Evolutionary conservation across 768 basidiomycete species (phyloP).

Genomic region (Harrya chromipes): DNA sequence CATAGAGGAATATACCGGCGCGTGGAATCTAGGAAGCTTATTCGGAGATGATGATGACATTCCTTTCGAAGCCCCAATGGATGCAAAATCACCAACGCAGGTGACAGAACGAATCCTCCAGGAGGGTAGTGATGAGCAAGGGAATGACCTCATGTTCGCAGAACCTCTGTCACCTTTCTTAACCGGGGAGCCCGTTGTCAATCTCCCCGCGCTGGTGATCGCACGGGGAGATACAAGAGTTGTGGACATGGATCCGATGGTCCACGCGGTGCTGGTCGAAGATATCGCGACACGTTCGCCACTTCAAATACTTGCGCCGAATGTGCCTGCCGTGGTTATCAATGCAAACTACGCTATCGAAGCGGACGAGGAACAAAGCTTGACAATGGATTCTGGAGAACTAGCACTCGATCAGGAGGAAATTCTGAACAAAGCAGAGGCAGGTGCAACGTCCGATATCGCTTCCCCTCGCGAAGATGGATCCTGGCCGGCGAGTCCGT

Average conservation of each 20-base stretch:
- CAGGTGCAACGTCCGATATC: neutral
- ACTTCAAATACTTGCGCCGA: neutral
- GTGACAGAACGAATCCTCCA: neutral
- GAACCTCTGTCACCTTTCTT: neutral
- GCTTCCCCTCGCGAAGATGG: neutral
- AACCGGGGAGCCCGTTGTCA: neutral
- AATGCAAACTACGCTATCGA: neutral
- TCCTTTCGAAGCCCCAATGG: neutral
- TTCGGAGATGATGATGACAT: neutral
- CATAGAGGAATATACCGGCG: neutral
- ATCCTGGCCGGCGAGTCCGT: neutral
- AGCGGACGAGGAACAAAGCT: neutral
- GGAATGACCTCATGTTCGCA: neutral
- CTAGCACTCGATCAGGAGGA: neutral
- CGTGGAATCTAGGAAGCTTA: neutral
- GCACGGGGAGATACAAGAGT: neutral
- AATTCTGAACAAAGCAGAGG: neutral
- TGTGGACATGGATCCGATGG: neutral
- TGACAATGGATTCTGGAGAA: neutral
- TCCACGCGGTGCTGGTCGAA: neutral
- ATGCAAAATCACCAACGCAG: neutral
- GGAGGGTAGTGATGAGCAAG: neutral
- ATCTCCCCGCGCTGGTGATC: slow-evolving; percentile 12
- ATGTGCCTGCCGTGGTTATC: slow-evolving; percentile 4
- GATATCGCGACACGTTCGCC: slow-evolving; percentile 14